phyloP scores from a whole-genome alignment of 2,329 filamentous ascomycete genomes.

The Diaporthe ilicicola region DNA sequence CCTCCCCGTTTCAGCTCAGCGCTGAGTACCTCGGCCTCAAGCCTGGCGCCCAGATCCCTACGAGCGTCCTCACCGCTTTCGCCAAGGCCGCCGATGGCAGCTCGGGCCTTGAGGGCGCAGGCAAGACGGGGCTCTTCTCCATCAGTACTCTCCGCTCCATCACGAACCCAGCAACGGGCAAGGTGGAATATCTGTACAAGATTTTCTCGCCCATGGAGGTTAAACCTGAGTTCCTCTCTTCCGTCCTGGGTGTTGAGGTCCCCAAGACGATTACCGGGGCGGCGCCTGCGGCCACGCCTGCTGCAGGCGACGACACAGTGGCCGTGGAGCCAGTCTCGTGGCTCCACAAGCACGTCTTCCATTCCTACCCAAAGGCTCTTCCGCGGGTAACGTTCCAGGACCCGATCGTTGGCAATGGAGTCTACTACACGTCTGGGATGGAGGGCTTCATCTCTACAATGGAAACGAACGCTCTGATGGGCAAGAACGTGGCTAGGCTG shows the following conservation, averaged over 20 bases:
- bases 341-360: slow-evolving; percentile 80
- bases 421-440: slow-evolving; percentile 80
- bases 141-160: slow-evolving; percentile 77
- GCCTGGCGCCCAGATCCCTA: slow-evolving; percentile 67
- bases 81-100: slow-evolving; percentile 62
- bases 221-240: slow-evolving; percentile 61
- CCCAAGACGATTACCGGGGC: slow-evolving; percentile 45
- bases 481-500: slow-evolving; percentile 81
- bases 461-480: slow-evolving; percentile 95
- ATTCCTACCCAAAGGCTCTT: slow-evolving; percentile 86
- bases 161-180: slow-evolving; percentile 65
- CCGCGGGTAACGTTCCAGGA: slow-evolving; percentile 90
- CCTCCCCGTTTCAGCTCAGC: slow-evolving; percentile 78
- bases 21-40: slow-evolving; percentile 76
- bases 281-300: slow-evolving; percentile 29
- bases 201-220: slow-evolving; percentile 68
- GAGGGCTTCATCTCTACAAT: slow-evolving; percentile 97
- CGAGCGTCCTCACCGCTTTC: slow-evolving; percentile 84
- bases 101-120: slow-evolving; percentile 66
- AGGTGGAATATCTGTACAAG: slow-evolving; percentile 69
- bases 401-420: slow-evolving; percentile 68
- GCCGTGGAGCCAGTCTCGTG: slow-evolving; percentile 69
- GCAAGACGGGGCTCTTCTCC: slow-evolving; percentile 83
- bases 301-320: slow-evolving; percentile 43
- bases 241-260: slow-evolving; percentile 58